A percentile compares a stretch with the other conserved stretches of the same genome.
Evolutionary conservation across 2,329 filamentous ascomycete genomes (phyloP).

Genomic region (Pezicula neosporulosa): DNA sequence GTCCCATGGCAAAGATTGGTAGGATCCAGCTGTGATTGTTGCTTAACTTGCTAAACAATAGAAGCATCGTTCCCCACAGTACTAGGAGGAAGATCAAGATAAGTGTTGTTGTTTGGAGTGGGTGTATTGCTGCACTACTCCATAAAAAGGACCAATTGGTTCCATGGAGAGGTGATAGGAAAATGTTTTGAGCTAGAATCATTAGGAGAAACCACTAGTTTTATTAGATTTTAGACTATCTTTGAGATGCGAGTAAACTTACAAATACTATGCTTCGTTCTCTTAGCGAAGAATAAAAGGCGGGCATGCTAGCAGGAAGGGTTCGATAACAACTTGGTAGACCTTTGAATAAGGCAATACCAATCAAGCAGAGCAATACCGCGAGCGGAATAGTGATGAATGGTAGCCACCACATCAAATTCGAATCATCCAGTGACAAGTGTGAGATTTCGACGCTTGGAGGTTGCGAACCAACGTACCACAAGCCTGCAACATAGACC

Average conservation of each 20-base stretch:
- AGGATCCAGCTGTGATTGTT: conserved; percentile 46
- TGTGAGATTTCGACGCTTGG: background rate
- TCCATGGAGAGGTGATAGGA: background rate
- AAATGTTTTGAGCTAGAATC: background rate
- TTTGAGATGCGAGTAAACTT: background rate
- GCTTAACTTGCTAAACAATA: background rate
- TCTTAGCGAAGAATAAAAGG: background rate
- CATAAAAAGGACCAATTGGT: background rate
- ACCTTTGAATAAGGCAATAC: background rate
- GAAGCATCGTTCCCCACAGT: background rate
- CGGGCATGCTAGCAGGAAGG: background rate
- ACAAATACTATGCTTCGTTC: background rate
- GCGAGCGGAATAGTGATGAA: background rate
- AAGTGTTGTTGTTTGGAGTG: background rate
- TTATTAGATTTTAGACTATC: background rate
- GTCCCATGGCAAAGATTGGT: conserved; percentile 61
- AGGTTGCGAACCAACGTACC: background rate
- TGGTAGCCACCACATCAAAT: background rate
- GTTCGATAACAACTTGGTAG: background rate
- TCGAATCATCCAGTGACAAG: background rate
- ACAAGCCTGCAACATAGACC: background rate
- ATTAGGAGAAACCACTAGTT: background rate
- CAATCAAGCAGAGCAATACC: background rate
- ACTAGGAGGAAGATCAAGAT: background rate
- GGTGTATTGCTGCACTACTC: background rate